phyloP scores from a whole-genome alignment of 257 asterid species.

The Ilex asprella region DNA sequence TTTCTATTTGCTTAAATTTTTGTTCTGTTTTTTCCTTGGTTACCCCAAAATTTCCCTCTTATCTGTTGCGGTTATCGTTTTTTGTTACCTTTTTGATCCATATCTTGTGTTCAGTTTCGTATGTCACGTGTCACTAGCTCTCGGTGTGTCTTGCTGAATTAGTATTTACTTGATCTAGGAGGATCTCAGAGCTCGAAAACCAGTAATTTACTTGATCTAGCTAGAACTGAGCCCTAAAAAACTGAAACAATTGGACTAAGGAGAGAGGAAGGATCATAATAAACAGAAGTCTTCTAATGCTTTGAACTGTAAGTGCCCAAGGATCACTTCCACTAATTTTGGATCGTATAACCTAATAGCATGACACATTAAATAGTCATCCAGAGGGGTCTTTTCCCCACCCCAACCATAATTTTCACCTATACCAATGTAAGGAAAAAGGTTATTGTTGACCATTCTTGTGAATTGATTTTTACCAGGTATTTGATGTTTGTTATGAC shows the following conservation, averaged over 20 bases:
- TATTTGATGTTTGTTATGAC: no score
- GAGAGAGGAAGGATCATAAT: constrained; percentile 98
- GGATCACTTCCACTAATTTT: constrained; percentile 1
- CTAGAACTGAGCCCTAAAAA: constrained; percentile 14
- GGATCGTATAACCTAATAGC: no score
- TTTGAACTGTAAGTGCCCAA: constrained; percentile 76
- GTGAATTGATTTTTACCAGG: no score
- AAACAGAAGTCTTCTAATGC: constrained; percentile 94
- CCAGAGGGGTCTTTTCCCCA: no score
- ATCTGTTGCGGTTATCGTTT: no score
- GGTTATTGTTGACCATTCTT: no score
- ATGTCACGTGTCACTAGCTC: no score
- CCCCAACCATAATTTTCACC: no score
- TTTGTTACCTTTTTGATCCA: background rate
- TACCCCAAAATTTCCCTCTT: background rate
- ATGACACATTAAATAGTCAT: no score
- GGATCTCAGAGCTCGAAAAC: constrained; percentile 82
- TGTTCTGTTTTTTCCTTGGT: background rate
- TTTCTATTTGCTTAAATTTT: no score
- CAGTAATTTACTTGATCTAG: no score
- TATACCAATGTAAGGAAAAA: no score
- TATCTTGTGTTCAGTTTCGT: background rate
- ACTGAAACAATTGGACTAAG: constrained; percentile 92
- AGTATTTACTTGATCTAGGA: constrained; percentile 93
- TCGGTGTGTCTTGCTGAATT: constrained; percentile 9